Evolutionary conservation across 148 eudicot genomes (phyloP), one percentile per base, ranked within the genome.

Genomic region (Camellia lanceoleosa): DNA sequence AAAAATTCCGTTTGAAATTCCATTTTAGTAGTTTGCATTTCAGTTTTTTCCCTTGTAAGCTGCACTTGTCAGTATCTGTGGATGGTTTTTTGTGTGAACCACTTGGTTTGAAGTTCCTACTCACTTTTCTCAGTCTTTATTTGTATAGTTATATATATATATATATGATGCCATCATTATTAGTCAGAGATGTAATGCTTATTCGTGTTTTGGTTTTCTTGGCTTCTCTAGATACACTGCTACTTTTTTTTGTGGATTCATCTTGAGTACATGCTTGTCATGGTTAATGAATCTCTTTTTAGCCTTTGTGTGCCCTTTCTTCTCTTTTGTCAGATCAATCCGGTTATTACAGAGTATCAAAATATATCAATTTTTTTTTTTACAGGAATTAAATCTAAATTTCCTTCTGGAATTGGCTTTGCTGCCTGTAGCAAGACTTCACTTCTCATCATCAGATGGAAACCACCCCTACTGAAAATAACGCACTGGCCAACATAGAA

Each of bases 361-460:
- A 30, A 30, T 30, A 20, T 70, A 15, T 47, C 43, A 46, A 7
- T n/a, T n/a, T 2, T 47, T 70, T 55, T 55, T 55, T 8, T 55
- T 55, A 8, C 41, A 19, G 58, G 19, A 60, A 60, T 49, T n/a
- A 70, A 70, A 47, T 19, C 68, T 62, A 46, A 60, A 46, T 61
- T 46, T 55, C 41, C 19, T 19, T 63, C 11, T 73, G 14, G 16
- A 68, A 78, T 19, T 78, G 70, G 66, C 43, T 55, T 69, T 68
- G 13, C 62, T 55, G 55, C 65, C 15, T 66, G 18, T 30, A 19
- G 46, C 49, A 30, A 49, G 70, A 79, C 15, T 0, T 76, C 15
- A n/a, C 16, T 41, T 54, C 80, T 72, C 13, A 47, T 71, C 64
- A 41, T 78, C 68, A 46, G 66, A 80, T 80, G 76, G 86, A 55